Base-by-base conservation (phyloP, 257 asterid species). In the Penstemon eatonii region DNA sequence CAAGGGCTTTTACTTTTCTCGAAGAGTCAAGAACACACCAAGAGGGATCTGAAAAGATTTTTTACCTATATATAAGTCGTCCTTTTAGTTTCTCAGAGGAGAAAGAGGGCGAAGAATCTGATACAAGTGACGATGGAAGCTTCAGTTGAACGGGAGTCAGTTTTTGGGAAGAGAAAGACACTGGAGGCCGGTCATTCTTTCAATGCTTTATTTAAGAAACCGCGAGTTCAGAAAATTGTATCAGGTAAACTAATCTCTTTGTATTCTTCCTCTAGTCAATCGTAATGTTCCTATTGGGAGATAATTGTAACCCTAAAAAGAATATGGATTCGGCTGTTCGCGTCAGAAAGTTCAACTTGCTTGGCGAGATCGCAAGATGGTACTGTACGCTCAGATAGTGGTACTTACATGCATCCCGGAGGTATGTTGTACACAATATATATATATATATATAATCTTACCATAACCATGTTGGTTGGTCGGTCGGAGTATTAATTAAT, bases 81-180 rank as follows among this genome's bases (percentile, higher is more conserved):
- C 18, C 18, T 15, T 15, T 57, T 60, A 64, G 52, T 71, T 66
- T 68, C 11, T 49, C 73, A 6, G 76, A 70, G 38, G 56, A 54
- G 25, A 81, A 79, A 62, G 74, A 77, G 64, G 67, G 80, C 76
- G 84, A 84, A 81, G 78, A 75, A 56, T 18, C 56, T 81, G 63
- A 70, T 71, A 39, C 77, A 83, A 73, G 77, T 68, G 71, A 76
- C 81, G 4, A 60, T 63, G 60, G 78, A 75, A 43, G 72, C 79
- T 75, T 71, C 75, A 67, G 65, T 72, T 68, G 71, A 65, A 63
- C 36, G 11, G 42, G 78, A 71, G 51, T 71, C 85, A 52, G 54
- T 54, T 78, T 56, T 69, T 66, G 12, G 45, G 42, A 84, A 88
- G 72, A 79, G 82, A 68, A 79, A 70, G 80, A 69, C 36, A 71